Evolutionary conservation across 1,284 basidiomycete genomes (phyloP).

Genomic region (Polyporus tsugae): DNA sequence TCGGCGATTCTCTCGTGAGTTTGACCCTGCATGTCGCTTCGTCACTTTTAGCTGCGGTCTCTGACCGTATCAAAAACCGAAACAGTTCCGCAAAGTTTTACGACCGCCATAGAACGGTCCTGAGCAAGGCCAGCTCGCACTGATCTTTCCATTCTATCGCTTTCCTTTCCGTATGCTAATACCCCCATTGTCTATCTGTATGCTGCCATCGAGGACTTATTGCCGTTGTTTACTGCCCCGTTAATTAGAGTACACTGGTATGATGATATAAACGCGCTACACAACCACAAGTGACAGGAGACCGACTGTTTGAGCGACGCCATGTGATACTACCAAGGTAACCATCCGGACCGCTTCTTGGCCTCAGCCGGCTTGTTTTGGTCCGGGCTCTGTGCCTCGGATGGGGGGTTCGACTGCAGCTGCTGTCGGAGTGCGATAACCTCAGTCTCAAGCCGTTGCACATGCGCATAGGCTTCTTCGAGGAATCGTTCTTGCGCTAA

Average conservation of each 20-base stretch:
- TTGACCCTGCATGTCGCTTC: constrained; percentile 11
- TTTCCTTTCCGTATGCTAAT: constrained; percentile 19
- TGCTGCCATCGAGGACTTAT: constrained; percentile 25
- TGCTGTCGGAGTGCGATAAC: constrained; percentile 50
- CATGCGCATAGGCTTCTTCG: constrained; percentile 60
- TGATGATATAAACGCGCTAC: constrained; percentile 14
- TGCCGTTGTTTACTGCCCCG: constrained; percentile 18
- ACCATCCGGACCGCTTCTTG: constrained; percentile 25
- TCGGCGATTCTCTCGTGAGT: constrained; percentile 76
- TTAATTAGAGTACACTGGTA: constrained; percentile 22
- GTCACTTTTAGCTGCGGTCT: constrained; percentile 20
- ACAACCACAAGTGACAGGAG: background rate
- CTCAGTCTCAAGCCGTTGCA: constrained; percentile 66
- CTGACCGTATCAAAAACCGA: constrained; percentile 11
- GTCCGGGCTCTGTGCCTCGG: background rate
- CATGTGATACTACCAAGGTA: constrained; percentile 23
- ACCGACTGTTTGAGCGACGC: background rate
- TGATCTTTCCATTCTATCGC: constrained; percentile 15
- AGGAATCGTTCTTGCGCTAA: constrained; percentile 77
- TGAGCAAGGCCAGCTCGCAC: constrained; percentile 57
- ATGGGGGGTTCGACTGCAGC: constrained; percentile 8
- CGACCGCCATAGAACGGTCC: constrained; percentile 66
- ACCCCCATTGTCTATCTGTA: constrained; percentile 22
- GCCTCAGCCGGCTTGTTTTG: constrained; percentile 8
- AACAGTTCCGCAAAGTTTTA: constrained; percentile 74